Evolutionary conservation across 2,329 filamentous ascomycete species (phyloP), one percentile per base, ranked within the genome.

Genomic region (Tolypocladium ovalisporum): DNA sequence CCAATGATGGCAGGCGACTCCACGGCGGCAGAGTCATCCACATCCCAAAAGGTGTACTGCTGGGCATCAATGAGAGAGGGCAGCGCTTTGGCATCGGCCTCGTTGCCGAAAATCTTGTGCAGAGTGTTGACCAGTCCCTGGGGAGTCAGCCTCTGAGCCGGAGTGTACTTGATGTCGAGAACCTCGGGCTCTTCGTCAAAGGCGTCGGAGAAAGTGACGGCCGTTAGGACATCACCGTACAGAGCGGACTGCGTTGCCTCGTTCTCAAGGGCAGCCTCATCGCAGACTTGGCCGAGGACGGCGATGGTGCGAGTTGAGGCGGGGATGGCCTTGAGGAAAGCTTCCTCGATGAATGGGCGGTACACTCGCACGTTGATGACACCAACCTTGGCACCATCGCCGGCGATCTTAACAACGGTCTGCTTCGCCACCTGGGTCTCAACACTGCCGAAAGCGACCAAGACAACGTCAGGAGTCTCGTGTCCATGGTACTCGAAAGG

Each of bases 401-500:
- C 80, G 35, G 88, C 82, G 52, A 97, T 78, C 44, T 86, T 84
- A 49, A 79, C 78, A 13, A 90, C 85, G 56, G 96, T 84, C 74
- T 97, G 90, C 62, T 87, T 86, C 58, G 90, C 85, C 60, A 97
- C 77, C 65, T 94, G 91, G 17, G 89, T 85, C 76, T 99, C 94
- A 6, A 92, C 84, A 59, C 90, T 96, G 64, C 94, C 94, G 65
- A 99, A 97, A 51, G 90, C 89, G 35, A 97, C 91, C 37, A 97
- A 77, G 19, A 99, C 90, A 12, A 86, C 85, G 62, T 93, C 88
- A 4, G 94, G 84, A 49, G 84, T 77, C 54, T 83, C 77, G 69
- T 97, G 90, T 29, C 94, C 94, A 66, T 87, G 83, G 76, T 99
- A 99, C 75, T 99, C 94, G 65, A 97, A 99, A 8, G 90, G 84